Percentiles rank a stretch among this genome's conserved stretches.
Evolutionary conservation across 257 asterid species (phyloP).

Genomic region (Plantago ovata): DNA sequence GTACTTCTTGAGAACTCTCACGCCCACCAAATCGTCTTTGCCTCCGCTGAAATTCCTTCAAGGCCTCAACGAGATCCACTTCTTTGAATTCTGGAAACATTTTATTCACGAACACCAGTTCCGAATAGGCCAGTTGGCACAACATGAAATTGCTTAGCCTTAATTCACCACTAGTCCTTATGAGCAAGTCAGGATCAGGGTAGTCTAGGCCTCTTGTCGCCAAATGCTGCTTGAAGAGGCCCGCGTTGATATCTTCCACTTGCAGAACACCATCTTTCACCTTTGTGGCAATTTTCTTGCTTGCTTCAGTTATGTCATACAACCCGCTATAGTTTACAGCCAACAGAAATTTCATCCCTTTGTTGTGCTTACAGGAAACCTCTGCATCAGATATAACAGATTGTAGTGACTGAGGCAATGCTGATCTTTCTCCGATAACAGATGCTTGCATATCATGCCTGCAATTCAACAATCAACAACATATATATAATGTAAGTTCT

Average conservation of each 20-base stretch:
- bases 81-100: slow-evolving; percentile 27
- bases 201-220: slow-evolving; percentile 9
- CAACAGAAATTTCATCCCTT: slow-evolving; percentile 9
- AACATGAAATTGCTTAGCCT: slow-evolving; percentile 36
- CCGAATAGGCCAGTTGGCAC: slow-evolving; percentile 36
- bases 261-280: slow-evolving; percentile 9
- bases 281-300: slow-evolving; percentile 21
- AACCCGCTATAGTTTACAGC: slow-evolving; percentile 25
- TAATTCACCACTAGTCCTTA: slow-evolving; percentile 33
- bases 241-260: slow-evolving; percentile 12
- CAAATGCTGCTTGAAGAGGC: slow-evolving; percentile 16
- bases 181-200: slow-evolving; percentile 31
- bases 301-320: too few relatives aligned
- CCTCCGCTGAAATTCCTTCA: slow-evolving; percentile 24
- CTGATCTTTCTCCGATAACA: slow-evolving; percentile 12
- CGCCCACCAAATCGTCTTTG: slow-evolving; percentile 29
- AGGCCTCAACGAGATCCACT: slow-evolving; percentile 18
- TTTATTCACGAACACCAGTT: slow-evolving; percentile 18
- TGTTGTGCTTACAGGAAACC: slow-evolving; percentile 7
- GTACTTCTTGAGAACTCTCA: too few relatives aligned
- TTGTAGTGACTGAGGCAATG: slow-evolving; percentile 1
- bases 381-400: background rate
- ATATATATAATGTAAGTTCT: background rate
- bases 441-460: slow-evolving; percentile 13
- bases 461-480: background rate